phyloP scores from a whole-genome alignment of 805 yeast species.

The Ogataea trehalophila region DNA sequence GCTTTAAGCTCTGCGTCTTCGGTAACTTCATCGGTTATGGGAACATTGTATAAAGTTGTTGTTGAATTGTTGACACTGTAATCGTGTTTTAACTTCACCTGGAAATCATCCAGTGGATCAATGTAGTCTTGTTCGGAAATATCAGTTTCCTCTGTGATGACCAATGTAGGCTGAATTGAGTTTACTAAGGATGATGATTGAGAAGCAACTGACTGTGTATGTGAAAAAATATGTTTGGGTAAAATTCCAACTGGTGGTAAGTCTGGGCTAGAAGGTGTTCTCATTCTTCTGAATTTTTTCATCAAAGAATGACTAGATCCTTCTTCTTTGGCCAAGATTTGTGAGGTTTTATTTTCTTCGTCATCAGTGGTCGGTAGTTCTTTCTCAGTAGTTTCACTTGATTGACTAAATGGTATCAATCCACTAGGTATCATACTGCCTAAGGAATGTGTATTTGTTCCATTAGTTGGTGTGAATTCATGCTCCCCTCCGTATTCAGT shows the following conservation, averaged over 20 bases:
- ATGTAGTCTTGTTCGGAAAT: slow-evolving; percentile 22
- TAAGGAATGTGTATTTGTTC: not conserved
- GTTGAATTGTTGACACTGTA: slow-evolving; percentile 29
- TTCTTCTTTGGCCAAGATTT: slow-evolving; percentile 5
- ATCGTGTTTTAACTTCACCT: slow-evolving; percentile 29
- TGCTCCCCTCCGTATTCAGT: slow-evolving; percentile 5
- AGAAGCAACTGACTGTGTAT: slow-evolving; percentile 2
- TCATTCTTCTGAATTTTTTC: slow-evolving; percentile 31
- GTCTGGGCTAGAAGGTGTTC: slow-evolving; percentile 29
- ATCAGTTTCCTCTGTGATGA: slow-evolving; percentile 20
- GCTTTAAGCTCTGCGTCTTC: not conserved
- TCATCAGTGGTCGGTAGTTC: too few relatives aligned
- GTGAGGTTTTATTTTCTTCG: too few relatives aligned
- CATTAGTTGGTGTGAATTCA: slow-evolving; percentile 1
- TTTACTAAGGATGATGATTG: too few relatives aligned
- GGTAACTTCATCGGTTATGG: not conserved
- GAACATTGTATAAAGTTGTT: slow-evolving; percentile 12
- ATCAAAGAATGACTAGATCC: slow-evolving; percentile 23
- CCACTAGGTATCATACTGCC: too few relatives aligned
- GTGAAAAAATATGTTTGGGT: not conserved
- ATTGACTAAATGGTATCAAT: too few relatives aligned
- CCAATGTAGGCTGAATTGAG: slow-evolving; percentile 3
- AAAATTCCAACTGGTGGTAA: slow-evolving; percentile 1
- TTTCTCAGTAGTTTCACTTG: too few relatives aligned
- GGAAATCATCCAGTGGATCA: slow-evolving; percentile 22